Base-by-base conservation (phyloP, 2,329 filamentous ascomycete species). In the Calycina marina region DNA sequence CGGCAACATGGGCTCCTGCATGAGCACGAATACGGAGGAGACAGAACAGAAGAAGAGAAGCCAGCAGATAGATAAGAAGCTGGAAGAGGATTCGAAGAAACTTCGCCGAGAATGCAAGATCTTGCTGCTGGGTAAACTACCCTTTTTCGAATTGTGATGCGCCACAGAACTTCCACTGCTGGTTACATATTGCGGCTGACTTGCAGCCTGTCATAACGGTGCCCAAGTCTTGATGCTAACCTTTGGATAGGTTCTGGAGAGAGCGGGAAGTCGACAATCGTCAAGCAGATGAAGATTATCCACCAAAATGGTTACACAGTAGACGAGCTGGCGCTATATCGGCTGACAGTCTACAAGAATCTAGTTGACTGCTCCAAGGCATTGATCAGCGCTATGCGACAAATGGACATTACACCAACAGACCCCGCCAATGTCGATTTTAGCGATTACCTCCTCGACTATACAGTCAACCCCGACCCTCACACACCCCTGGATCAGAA, bases 201-300 rank as follows among this genome's bases (percentile, higher is more conserved):
- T n/a, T n/a, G n/a, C n/a, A n/a, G n/a, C n/a, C n/a, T n/a, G n/a
- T n/a, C n/a, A n/a, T n/a, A n/a, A n/a, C n/a, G n/a, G n/a, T n/a
- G n/a, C n/a, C n/a, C n/a, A n/a, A n/a, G n/a, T n/a, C n/a, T n/a
- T 15, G 20, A 26, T 26, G 40, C 43, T 47, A 48, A 50, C 36
- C 14, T 25, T 10, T 28, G 18, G 31, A 39, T 55, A 94, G 90
- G 90, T 44, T 96, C 90, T 44, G 90, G 90, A 44, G 90, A 98
- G 63, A 96, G 88, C 59, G 90, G 90, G 46, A 98, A 98, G 61
- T 96, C 90, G 37, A 98, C 90, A 6, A 96, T 98, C 50, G 90
- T 98, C 47, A 98, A 98, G 60, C 90, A 98, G 67, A 98, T 98
- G 90, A 98, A 96, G 62, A 98, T 98, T 49, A 96, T 98, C 52